Evolutionary conservation across 1,284 basidiomycete species (phyloP), one percentile per base, ranked within the genome.

Genomic region (Takashimella tepidaria): DNA sequence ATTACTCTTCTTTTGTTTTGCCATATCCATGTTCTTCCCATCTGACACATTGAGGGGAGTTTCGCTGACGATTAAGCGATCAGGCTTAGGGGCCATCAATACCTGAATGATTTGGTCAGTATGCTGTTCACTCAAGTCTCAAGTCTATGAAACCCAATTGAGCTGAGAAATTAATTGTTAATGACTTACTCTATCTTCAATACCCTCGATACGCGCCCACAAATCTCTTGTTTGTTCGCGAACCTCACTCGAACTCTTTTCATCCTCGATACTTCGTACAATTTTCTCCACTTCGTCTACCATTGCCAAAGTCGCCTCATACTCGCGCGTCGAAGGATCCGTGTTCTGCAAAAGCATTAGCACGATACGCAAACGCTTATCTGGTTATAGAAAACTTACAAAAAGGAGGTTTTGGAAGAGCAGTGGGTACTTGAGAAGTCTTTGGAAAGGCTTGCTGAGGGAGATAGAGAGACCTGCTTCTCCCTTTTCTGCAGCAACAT

Each of bases 371-470:
- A n/a, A n/a, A n/a, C n/a, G n/a, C n/a, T n/a, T n/a, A 26, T 53
- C 48, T 45, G 41, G n/a, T 12, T 22, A 12, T 20, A 26, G 20
- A 5, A 8, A 13, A 50, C 66, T 51, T 44, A 67, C 89, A 77
- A 87, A 95, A 47, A 95, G 82, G n/a, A 97, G 81, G 74, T 97
- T 97, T 76, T 98, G 93, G 78, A 98, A 97, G 41, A 98, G 83
- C 16, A 98, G 82, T 2, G 95, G 95, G 72, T 98, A 96, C 75
- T 98, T 98, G 70, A 97, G 84, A 42, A 98, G 80, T 26, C 95
- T 84, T 70, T 98, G 95, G 77, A 98, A 96, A 1, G 95, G 95
- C 75, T 97, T 98, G 22, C 91, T 93, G 8, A 97, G 79, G 2
- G 91, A 91, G 67, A 98, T 98, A 27, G 89, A 86, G 42, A 98